Percentiles rank a stretch among this genome's conserved stretches.
Evolutionary conservation across 345 rosid species (phyloP).

Genomic region (Clausena lansium): DNA sequence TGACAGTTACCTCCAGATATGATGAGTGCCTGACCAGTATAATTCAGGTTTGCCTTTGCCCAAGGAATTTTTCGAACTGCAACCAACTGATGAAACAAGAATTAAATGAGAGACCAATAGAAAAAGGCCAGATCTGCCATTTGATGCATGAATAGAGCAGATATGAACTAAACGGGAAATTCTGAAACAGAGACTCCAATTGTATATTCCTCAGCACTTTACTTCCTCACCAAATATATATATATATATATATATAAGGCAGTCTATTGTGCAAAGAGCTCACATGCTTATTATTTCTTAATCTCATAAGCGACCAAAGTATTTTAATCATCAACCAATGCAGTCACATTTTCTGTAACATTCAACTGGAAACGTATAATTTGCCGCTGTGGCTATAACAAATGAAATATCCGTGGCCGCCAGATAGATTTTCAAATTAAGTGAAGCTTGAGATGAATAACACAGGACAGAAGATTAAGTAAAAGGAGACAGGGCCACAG

Average conservation of each 20-base stretch:
- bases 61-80: conserved; percentile 58
- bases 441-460: neutral
- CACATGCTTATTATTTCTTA: neutral
- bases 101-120: neutral
- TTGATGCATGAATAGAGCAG: neutral
- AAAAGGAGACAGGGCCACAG: no score
- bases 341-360: neutral
- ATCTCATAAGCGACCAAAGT: neutral
- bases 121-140: neutral
- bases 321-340: neutral
- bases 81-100: conserved; percentile 35
- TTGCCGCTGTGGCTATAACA: neutral
- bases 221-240: neutral
- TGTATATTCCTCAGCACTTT: no score
- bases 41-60: conserved; percentile 76
- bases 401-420: neutral
- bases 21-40: conserved; percentile 70
- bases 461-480: neutral
- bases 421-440: neutral
- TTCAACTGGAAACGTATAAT: neutral
- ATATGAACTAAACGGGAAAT: neutral
- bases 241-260: neutral
- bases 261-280: neutral
- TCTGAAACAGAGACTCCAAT: neutral
- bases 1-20: conserved; percentile 51